phyloP scores from a whole-genome alignment of 805 yeast genomes.

The Soucietia sequanensis region DNA sequence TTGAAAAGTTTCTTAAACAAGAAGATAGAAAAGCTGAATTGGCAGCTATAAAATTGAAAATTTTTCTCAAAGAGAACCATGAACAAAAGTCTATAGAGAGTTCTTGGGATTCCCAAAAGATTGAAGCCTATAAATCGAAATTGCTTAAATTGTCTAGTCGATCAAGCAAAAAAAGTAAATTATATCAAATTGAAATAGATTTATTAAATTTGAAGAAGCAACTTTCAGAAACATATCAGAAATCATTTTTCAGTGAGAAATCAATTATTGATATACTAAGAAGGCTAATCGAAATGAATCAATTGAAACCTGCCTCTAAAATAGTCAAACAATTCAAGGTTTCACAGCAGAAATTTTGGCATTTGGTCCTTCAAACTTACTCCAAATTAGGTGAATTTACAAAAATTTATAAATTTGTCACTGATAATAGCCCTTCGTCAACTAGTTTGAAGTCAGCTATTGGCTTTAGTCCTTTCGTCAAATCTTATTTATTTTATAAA shows the following conservation, averaged over 20 bases:
- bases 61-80: slow-evolving; percentile 15
- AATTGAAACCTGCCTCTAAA: slow-evolving; percentile 31
- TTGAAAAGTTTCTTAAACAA: slow-evolving; percentile 29
- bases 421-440: slow-evolving; percentile 7
- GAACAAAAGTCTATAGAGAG: slow-evolving; percentile 2
- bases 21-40: slow-evolving; percentile 28
- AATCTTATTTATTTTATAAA: slow-evolving; percentile 45
- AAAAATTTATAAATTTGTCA: slow-evolving; percentile 30
- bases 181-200: slow-evolving; percentile 27
- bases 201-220: slow-evolving; percentile 30
- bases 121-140: slow-evolving; percentile 21
- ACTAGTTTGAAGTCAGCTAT: slow-evolving; percentile 59
- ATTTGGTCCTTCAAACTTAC: slow-evolving; percentile 29
- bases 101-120: neutral
- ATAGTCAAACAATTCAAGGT: slow-evolving; percentile 33
- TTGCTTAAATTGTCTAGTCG: slow-evolving; percentile 20
- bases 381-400: slow-evolving; percentile 31
- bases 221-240: slow-evolving; percentile 33
- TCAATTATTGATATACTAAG: slow-evolving; percentile 25
- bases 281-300: slow-evolving; percentile 33
- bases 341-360: slow-evolving; percentile 32
- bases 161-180: slow-evolving; percentile 18
- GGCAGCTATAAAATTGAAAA: slow-evolving; percentile 14
- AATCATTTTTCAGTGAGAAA: slow-evolving; percentile 24
- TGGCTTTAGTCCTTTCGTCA: slow-evolving; percentile 65